These are phyloP conservation scores for Melaleuca alternifolia DNA, from an alignment of 345 rosid genomes.

Conservation along the genomic window DNA sequence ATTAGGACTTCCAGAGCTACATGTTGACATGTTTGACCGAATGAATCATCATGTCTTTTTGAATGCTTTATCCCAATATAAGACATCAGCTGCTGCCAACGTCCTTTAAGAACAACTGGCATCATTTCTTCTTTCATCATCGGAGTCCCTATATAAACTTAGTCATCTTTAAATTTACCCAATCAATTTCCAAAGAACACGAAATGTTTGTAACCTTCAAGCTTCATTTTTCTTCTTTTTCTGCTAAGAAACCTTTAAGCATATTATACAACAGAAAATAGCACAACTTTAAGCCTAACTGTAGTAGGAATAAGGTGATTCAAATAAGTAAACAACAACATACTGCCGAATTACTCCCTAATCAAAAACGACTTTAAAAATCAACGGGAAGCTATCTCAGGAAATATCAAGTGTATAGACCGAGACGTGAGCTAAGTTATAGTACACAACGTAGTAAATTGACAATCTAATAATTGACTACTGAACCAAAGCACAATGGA, in stretches of 20 bases:
- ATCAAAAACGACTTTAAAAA: background rate
- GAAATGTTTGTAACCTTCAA: background rate
- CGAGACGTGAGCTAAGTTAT: background rate
- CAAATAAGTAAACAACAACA: background rate
- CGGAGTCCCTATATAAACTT: background rate
- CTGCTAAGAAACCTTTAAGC: background rate
- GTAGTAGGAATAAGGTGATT: background rate
- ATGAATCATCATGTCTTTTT: background rate
- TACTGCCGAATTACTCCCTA: background rate
- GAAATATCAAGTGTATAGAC: background rate
- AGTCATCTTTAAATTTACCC: background rate
- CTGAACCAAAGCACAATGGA: background rate
- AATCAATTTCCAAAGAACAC: background rate
- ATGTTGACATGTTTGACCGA: background rate
- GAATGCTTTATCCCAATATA: background rate
- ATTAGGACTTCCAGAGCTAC: background rate
- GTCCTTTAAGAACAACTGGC: background rate
- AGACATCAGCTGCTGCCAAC: background rate
- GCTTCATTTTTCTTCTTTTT: background rate
- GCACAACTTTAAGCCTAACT: background rate
- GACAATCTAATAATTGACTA: background rate
- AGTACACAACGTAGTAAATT: background rate
- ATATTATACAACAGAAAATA: background rate
- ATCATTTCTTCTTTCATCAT: background rate
- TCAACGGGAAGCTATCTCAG: background rate